Percentiles rank a stretch among this genome's conserved stretches.
phyloP scores from a whole-genome alignment of 2,329 filamentous ascomycete species.

The Monilinia laxa region DNA sequence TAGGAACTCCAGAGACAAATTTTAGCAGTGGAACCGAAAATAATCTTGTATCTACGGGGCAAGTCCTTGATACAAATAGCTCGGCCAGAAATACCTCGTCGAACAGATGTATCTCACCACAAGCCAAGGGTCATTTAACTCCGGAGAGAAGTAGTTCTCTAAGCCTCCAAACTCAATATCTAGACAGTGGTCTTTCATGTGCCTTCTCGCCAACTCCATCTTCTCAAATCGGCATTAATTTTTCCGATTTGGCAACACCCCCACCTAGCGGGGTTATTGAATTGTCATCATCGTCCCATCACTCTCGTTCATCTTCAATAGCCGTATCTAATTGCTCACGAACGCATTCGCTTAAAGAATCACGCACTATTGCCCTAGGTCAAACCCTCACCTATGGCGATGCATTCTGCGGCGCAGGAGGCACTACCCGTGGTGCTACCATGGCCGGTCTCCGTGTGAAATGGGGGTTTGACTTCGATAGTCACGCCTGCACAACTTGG shows the following conservation, averaged over 20 bases:
- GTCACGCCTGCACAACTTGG: slow-evolving; percentile 33
- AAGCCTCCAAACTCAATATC: not conserved
- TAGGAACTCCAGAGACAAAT: not conserved
- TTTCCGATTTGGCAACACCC: slow-evolving; percentile 27
- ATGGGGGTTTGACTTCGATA: slow-evolving; percentile 63
- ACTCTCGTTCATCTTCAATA: not conserved
- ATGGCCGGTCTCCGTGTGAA: slow-evolving; percentile 57
- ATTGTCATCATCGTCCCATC: not conserved
- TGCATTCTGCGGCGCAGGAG: slow-evolving; percentile 71
- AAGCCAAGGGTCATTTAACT: not conserved
- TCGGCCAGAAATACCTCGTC: not conserved
- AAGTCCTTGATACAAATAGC: not conserved
- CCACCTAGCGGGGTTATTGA: slow-evolving; percentile 33
- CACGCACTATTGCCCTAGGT: slow-evolving; percentile 32
- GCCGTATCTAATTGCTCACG: slow-evolving; percentile 18
- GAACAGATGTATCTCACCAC: not conserved
- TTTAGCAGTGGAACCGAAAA: too few relatives aligned
- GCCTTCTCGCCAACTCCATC: slow-evolving; percentile 11
- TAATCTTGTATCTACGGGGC: too few relatives aligned
- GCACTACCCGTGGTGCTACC: slow-evolving; percentile 63
- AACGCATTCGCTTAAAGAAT: slow-evolving; percentile 19
- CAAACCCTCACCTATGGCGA: slow-evolving; percentile 68
- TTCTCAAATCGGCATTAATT: slow-evolving; percentile 25
- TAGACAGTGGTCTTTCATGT: not conserved
- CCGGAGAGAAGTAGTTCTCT: not conserved